Base-by-base conservation (phyloP, 2,329 filamentous ascomycete species). In the Cordyceps pruinosa region DNA sequence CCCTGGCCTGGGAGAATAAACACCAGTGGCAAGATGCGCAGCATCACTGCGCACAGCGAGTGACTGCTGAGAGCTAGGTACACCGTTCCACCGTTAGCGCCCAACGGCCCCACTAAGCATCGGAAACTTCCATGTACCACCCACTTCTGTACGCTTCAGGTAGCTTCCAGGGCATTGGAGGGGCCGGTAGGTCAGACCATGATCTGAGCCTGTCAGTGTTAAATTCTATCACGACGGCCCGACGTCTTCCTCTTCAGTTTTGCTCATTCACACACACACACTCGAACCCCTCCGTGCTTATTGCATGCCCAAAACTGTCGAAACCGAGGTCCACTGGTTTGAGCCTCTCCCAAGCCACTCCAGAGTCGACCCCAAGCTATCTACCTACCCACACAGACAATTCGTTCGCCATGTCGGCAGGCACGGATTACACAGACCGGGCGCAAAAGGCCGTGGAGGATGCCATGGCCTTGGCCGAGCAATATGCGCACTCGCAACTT, bases 361-460 rank as follows among this genome's bases (percentile, higher is more conserved):
- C 30, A 42, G 17, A 3, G 26, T 34, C 7, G 6, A 1, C 39
- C n/a, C 15, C 13, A 45, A 8, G 25, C n/a, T 13, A 15, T n/a
- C n/a, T n/a, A n/a, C n/a, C n/a, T n/a, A n/a, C n/a, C 30, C 30
- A 49, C 47, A 45, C 28, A 54, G 60, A n/a, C 53, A 58, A 48
- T 61, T 57, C 58, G 63, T 25, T 48, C 69, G 83, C 64, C 64
- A 90, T 91, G 88, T 83, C 81, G 73, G 82, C 85, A 53, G 83
- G 86, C 67, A 90, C 92, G 86, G 87, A 95, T 70, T 97, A 97
- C 71, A 99, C 94, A 63, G 93, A 97, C 75, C 81, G 89, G 75
- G 94, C 90, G 63, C 89, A 92, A 70, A 90, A 93, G 77, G 89
- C 93, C 67, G 81, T 99, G 69, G 84, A 89, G 67, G 90, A 97